Evolutionary conservation across 176 grass and related monocot genomes (phyloP).

Genomic region (Luzula sylvatica): DNA sequence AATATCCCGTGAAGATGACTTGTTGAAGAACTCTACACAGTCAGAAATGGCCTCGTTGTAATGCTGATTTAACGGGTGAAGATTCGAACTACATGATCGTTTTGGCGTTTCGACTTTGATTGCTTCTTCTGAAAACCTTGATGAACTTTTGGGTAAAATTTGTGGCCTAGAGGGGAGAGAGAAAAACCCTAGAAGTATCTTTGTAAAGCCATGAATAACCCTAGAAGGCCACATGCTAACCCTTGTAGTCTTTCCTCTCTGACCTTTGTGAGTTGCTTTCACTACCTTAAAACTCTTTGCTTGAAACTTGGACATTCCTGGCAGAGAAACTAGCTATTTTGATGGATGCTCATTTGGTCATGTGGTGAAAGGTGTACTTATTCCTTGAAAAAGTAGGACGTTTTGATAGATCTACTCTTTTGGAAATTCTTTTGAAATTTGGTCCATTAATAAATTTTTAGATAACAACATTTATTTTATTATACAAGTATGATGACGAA

Average conservation of each 20-base stretch:
- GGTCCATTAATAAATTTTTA: slow-evolving; percentile 8
- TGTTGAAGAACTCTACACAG: slow-evolving; percentile 86
- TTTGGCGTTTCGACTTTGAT: slow-evolving; percentile 16
- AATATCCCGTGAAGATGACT: slow-evolving; percentile 26
- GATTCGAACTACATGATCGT: slow-evolving; percentile 48
- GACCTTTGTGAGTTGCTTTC: slow-evolving; percentile 31
- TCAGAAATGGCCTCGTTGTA: slow-evolving; percentile 91
- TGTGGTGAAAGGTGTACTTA: slow-evolving; percentile 20
- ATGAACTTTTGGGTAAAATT: slow-evolving; percentile 31
- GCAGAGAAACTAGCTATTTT: slow-evolving; percentile 9
- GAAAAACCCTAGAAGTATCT: slow-evolving; percentile 63
- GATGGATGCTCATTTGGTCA: slow-evolving; percentile 4
- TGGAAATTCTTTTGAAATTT: slow-evolving; percentile 6
- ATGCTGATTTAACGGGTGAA: slow-evolving; percentile 55
- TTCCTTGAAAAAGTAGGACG: slow-evolving; percentile 21
- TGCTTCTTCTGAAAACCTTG: slow-evolving; percentile 14
- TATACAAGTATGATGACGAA: too few species aligned
- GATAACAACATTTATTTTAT: not conserved
- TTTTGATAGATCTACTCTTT: slow-evolving; percentile 8
- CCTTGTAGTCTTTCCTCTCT: slow-evolving; percentile 15
- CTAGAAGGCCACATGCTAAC: slow-evolving; percentile 45
- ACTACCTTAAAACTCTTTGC: slow-evolving; percentile 39
- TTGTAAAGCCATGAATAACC: slow-evolving; percentile 54
- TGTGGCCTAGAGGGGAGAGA: slow-evolving; percentile 36
- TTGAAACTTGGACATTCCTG: slow-evolving; percentile 55